phyloP scores from a whole-genome alignment of 352 stramenopile species.

The Phytophthora kernoviae region DNA sequence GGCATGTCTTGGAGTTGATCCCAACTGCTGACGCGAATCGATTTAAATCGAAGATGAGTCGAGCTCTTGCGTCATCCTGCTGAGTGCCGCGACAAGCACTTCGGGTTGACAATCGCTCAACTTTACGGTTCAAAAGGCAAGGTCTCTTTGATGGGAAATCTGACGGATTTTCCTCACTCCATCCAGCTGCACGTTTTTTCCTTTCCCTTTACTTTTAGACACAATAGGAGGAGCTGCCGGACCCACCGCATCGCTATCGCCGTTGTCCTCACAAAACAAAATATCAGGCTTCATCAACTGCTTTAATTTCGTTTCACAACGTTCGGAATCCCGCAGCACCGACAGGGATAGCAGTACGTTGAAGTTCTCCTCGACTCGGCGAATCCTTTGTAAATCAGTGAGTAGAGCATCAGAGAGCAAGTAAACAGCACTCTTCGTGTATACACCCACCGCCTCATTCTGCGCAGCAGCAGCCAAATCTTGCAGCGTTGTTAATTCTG shows the following conservation, averaged over 20 bases:
- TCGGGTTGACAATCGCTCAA: background rate
- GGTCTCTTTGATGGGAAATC: slow-evolving; percentile 8
- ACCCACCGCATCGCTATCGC: background rate
- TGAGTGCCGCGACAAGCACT: slow-evolving; percentile 7
- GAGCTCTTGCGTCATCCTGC: slow-evolving; percentile 42
- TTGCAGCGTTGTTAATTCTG: slow-evolving; percentile 30
- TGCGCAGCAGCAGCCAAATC: slow-evolving; percentile 21
- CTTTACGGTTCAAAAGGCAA: slow-evolving; percentile 1
- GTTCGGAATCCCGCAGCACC: slow-evolving; percentile 48
- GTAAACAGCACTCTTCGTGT: slow-evolving; percentile 34
- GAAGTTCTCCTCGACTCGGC: slow-evolving; percentile 53
- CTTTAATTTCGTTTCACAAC: slow-evolving; percentile 49
- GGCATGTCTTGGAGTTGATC: slow-evolving; percentile 42
- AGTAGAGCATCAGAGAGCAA: slow-evolving; percentile 36
- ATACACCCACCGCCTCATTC: slow-evolving; percentile 21
- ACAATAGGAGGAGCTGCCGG: background rate
- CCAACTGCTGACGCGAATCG: slow-evolving; percentile 55
- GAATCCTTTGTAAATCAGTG: slow-evolving; percentile 49
- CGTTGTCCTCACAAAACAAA: slow-evolving; percentile 38
- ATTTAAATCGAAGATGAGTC: slow-evolving; percentile 50
- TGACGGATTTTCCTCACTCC: background rate
- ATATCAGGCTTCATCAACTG: slow-evolving; percentile 45
- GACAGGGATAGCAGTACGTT: slow-evolving; percentile 60
- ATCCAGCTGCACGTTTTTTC: slow-evolving; percentile 21
- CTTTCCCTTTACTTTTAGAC: slow-evolving; percentile 22